phyloP scores from a whole-genome alignment of 1,284 basidiomycete genomes.

The Ustilago trichophora region DNA sequence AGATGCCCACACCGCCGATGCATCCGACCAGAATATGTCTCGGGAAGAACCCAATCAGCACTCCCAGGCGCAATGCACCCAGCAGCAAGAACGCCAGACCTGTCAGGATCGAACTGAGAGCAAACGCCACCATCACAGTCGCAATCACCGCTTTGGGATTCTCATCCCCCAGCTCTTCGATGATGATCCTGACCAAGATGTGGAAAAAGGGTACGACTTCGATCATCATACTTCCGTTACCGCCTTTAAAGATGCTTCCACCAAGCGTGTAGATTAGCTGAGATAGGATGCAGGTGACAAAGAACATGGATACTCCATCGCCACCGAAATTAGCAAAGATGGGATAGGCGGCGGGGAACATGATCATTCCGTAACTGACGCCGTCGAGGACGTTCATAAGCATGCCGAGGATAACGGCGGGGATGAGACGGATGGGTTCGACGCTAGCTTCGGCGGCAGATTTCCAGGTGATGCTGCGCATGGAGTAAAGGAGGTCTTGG shows the following conservation, averaged over 20 bases:
- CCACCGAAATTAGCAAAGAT: constrained; percentile 84
- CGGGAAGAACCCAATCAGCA: constrained; percentile 93
- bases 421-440: constrained; percentile 67
- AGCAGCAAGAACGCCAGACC: constrained; percentile 69
- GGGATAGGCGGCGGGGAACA: constrained; percentile 79
- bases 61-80: constrained; percentile 82
- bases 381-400: constrained; percentile 93
- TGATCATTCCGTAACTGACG: constrained; percentile 79
- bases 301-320: constrained; percentile 84
- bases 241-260: constrained; percentile 80
- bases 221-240: constrained; percentile 98
- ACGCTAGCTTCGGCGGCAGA: constrained; percentile 42
- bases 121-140: constrained; percentile 89
- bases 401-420: constrained; percentile 85
- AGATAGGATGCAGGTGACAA: constrained; percentile 73
- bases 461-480: constrained; percentile 45
- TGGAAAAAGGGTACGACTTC: constrained; percentile 94
- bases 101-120: constrained; percentile 86
- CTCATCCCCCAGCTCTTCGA: constrained; percentile 77
- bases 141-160: constrained; percentile 79
- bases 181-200: constrained; percentile 83
- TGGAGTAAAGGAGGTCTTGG: constrained; percentile 14
- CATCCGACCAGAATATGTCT: constrained; percentile 84
- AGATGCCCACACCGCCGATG: constrained; percentile 94
- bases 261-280: constrained; percentile 86